These are phyloP conservation scores for Lolium rigidum DNA, from an alignment of 176 grass and related monocot species.

Conservation along the genomic window DNA sequence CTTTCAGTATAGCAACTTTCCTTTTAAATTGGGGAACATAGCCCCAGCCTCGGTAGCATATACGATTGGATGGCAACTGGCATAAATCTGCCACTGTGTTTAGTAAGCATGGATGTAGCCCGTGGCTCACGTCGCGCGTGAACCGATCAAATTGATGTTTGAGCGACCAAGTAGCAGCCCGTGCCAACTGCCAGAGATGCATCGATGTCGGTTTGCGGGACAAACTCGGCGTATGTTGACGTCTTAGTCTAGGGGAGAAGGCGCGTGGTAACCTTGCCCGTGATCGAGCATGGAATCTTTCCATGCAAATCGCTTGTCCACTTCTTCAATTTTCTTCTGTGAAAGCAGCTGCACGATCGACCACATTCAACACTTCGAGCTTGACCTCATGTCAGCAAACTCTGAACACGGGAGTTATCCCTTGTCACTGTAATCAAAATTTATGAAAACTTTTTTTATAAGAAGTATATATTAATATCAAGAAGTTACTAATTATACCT, in stretches of 20 bases:
- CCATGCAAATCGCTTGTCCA: not conserved
- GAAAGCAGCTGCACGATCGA: constrained; percentile 10
- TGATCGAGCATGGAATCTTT: constrained; percentile 24
- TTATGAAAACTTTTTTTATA: too few species aligned
- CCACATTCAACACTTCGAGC: not conserved
- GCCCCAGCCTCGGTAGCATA: too few species aligned
- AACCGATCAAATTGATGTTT: not conserved
- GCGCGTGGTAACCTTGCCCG: constrained; percentile 22
- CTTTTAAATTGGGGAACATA: too few species aligned
- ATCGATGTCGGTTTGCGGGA: constrained; percentile 35
- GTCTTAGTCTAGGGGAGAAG: not conserved
- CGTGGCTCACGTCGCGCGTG: not conserved
- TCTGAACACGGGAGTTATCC: too few species aligned
- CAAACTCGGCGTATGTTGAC: constrained; percentile 23
- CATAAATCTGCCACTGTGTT: not conserved
- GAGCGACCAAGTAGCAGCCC: not conserved
- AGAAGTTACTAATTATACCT: too few species aligned
- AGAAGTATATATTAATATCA: too few species aligned
- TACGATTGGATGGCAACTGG: not conserved
- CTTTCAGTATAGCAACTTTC: too few species aligned
- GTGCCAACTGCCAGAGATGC: not conserved
- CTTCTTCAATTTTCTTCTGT: not conserved
- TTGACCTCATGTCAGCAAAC: not conserved
- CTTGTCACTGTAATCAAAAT: too few species aligned
- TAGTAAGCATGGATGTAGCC: not conserved